A percentile compares a stretch with the other conserved stretches of the same genome.
Evolutionary conservation across 73 alveolate species (phyloP).

Genomic region (Paramecium sonneborni): DNA sequence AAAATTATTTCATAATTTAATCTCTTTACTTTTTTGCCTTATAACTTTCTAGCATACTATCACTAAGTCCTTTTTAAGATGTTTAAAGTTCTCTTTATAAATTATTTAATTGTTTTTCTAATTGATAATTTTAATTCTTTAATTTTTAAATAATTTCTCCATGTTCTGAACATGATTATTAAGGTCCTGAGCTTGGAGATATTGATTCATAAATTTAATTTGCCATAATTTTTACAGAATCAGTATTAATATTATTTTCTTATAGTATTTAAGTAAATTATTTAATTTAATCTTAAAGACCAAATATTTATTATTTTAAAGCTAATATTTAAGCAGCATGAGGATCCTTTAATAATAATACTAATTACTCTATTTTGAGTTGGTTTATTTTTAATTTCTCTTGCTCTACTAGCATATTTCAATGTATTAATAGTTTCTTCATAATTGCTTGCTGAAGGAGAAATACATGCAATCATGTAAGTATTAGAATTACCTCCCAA

Average conservation of each 20-base stretch:
- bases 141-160: not conserved
- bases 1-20: not conserved
- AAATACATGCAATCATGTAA: constrained; percentile 95
- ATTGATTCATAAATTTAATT: not conserved
- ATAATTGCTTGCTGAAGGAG: constrained; percentile 91
- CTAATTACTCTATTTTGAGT: constrained; percentile 72
- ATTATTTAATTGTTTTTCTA: not conserved
- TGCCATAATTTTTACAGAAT: not conserved
- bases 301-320: constrained; percentile 77
- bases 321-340: constrained; percentile 81
- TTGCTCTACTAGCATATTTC: constrained; percentile 96
- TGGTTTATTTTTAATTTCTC: constrained; percentile 91
- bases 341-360: constrained; percentile 68
- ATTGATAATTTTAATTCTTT: not conserved
- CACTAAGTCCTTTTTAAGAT: not conserved
- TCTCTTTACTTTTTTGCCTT: not conserved
- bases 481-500: constrained; percentile 97
- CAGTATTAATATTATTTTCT: not conserved
- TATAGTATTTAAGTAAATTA: not conserved
- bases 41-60: not conserved
- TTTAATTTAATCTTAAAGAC: constrained; percentile 27
- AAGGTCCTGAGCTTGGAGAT: not conserved
- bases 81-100: not conserved
- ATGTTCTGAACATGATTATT: not conserved
- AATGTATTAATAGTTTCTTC: constrained; percentile 96